phyloP scores from a whole-genome alignment of 208 protist species.

The Leishmania amazonensis region DNA sequence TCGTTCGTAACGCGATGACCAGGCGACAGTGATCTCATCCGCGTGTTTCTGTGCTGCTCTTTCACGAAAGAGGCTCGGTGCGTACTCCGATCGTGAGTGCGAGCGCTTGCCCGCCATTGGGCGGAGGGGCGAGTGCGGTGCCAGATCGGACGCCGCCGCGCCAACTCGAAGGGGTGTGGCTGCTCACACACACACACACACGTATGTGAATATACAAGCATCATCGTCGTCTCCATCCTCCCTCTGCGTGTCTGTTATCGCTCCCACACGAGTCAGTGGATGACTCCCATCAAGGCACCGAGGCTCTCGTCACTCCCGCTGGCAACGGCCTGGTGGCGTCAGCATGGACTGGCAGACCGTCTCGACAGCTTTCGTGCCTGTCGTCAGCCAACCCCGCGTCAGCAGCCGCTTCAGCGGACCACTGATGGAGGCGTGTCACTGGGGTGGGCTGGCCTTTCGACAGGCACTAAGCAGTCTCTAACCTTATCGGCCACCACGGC shows the following conservation, averaged over 20 bases:
- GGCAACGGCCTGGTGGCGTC: conserved; percentile 21
- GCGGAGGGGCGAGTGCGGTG: background rate
- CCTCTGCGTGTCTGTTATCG: background rate
- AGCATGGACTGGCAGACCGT: conserved; percentile 15
- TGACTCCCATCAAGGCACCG: background rate
- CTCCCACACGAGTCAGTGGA: background rate
- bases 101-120: background rate
- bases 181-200: background rate
- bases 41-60: background rate
- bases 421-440: background rate
- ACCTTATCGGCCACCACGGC: background rate
- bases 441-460: background rate
- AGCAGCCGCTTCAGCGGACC: background rate
- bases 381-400: conserved; percentile 21
- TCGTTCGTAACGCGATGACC: background rate
- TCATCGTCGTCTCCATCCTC: background rate
- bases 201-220: background rate
- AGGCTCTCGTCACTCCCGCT: conserved; percentile 1
- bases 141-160: background rate
- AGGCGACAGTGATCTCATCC: background rate
- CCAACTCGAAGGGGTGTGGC: background rate
- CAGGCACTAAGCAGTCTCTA: background rate
- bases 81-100: background rate
- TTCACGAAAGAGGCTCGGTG: background rate
- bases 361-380: conserved; percentile 17